phyloP scores from a whole-genome alignment of 768 basidiomycete species.

The Mycena rebaudengoi region DNA sequence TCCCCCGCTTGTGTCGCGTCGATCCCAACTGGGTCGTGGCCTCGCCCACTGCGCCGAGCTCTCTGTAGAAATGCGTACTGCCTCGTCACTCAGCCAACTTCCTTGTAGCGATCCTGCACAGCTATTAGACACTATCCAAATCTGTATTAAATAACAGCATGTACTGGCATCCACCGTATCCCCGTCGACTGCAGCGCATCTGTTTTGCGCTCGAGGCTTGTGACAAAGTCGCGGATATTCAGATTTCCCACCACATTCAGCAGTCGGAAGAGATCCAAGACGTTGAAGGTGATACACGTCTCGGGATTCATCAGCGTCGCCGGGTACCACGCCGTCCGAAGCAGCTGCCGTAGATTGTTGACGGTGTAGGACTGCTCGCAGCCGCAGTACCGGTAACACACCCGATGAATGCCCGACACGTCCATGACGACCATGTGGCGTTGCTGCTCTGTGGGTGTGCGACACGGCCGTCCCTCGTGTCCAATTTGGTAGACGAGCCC shows the following conservation, averaged over 20 bases:
- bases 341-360: background rate
- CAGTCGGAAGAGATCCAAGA: constrained; percentile 11
- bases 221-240: background rate
- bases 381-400: background rate
- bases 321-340: background rate
- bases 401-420: background rate
- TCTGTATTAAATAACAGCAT: too few species aligned
- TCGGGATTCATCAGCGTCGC: background rate
- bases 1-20: background rate
- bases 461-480: background rate
- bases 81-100: background rate
- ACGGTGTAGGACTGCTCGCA: background rate
- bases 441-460: background rate
- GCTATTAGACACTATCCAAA: too few species aligned
- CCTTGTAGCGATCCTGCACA: constrained; percentile 15
- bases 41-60: background rate
- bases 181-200: background rate
- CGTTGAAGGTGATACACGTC: background rate
- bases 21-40: constrained; percentile 1
- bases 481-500: constrained; percentile 17
- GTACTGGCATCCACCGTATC: too few species aligned
- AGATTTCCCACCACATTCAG: constrained; percentile 14
- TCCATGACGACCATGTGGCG: background rate
- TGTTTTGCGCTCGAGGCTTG: background rate
- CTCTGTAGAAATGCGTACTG: background rate